Conservation (phyloP, 1,284 basidiomycete genomes). For the Cutaneotrichosporon arboriforme region DNA sequence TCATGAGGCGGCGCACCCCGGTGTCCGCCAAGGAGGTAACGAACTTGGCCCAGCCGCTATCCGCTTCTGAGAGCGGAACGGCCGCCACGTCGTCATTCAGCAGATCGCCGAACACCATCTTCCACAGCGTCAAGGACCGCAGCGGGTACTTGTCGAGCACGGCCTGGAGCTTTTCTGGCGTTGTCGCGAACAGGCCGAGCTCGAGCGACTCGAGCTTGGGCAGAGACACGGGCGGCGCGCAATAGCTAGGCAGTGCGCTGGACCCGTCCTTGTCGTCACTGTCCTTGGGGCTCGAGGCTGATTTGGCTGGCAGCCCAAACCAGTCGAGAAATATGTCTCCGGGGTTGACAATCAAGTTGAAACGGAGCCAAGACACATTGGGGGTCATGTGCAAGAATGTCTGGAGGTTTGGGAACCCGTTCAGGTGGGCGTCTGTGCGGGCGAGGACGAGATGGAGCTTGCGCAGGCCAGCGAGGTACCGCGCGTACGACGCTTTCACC, state of each 20-base stretch:
- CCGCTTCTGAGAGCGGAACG: not conserved
- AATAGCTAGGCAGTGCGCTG: not conserved
- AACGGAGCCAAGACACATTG: constrained; percentile 9
- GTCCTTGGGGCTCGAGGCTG: not conserved
- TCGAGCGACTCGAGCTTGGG: not conserved
- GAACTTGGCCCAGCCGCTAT: not conserved
- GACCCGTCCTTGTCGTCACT: not conserved
- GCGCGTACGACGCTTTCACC: not conserved
- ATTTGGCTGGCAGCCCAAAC: not conserved
- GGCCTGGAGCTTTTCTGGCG: not conserved
- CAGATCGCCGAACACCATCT: not conserved
- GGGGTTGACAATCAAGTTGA: constrained; percentile 1
- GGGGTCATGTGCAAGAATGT: constrained; percentile 4
- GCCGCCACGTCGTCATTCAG: no score
- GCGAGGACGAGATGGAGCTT: constrained; percentile 8
- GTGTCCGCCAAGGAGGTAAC: not conserved
- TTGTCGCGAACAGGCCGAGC: not conserved
- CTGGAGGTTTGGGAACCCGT: not conserved
- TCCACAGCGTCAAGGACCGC: not conserved
- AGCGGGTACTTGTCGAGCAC: not conserved
- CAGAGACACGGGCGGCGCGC: not conserved
- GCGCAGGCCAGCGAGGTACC: constrained; percentile 1
- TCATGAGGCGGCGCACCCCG: not conserved
- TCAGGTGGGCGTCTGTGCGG: not conserved
- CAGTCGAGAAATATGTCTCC: not conserved